Base-by-base conservation (phyloP, 805 yeast genomes). In the Metschnikowia vanudenii region DNA sequence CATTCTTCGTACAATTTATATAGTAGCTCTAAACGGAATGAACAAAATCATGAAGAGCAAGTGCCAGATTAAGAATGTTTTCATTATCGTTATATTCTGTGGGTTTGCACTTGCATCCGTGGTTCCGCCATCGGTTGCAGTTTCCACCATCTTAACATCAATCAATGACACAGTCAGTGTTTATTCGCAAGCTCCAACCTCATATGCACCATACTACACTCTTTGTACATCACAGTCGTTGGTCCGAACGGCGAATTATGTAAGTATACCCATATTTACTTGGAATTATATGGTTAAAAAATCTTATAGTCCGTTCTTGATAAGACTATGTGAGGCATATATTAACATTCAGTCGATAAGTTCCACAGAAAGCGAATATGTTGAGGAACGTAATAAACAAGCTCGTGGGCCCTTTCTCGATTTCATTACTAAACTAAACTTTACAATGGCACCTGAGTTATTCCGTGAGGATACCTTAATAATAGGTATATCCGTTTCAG, bases 401-500 rank as follows among this genome's bases (percentile, higher is more conserved):
- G 70, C 74, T 1, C 67, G 64, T 28, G 34, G 35, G 3, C 63
- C 67, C 0, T 45, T 75, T 4, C 40, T 43, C 11, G 47, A 56
- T 1, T 66, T 69, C 32, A 54, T 77, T 16, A 39, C 45, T 4
- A 52, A 64, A 14, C 36, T 36, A 10, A 35, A 30, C 13, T 31
- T 46, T 28, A 36, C n/a, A 10, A 18, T 37, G 11, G 24, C 29
- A 13, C 22, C 37, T 14, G 38, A 39, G 2, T 22, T 43, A 9
- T 10, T 46, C 16, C 17, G 28, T 10, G 37, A 22, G 12, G 41
- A 41, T 3, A n/a, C 64, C 1, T 52, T 57, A 10, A 60, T 45
- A 13, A 65, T 76, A 8, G 76, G 74, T 4, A 50, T 77, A 2
- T 71, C 78, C 2, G 46, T 76, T 4, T 73, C 79, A 12, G 82